A percentile compares a stretch with the other conserved stretches of the same genome.
phyloP scores from a whole-genome alignment of 1,284 basidiomycete genomes.

The Trichosporon asahii region DNA sequence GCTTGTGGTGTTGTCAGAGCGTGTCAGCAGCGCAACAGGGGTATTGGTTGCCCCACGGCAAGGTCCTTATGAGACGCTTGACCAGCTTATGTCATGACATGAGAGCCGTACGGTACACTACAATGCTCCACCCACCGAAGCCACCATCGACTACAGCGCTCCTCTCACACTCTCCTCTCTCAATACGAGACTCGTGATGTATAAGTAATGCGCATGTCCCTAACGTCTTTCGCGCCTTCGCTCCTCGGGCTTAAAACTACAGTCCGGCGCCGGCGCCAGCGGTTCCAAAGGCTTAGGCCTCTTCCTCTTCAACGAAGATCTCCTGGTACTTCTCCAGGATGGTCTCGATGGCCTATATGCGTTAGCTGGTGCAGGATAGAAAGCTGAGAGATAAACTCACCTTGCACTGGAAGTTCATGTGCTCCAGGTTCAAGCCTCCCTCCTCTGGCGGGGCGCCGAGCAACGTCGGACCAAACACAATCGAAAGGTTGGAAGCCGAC shows the following conservation, averaged over 20 bases:
- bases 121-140: background rate
- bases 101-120: background rate
- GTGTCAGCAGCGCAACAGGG: too few species aligned
- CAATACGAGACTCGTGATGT: background rate
- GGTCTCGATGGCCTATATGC: constrained; percentile 72
- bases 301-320: constrained; percentile 71
- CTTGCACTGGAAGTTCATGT: constrained; percentile 66
- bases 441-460: constrained; percentile 62
- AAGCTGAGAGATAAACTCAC: constrained; percentile 45
- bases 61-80: background rate
- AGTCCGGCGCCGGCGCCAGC: background rate
- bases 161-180: background rate
- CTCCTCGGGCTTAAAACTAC: background rate
- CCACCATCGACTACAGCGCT: background rate
- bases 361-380: constrained; percentile 25
- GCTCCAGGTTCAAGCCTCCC: constrained; percentile 56
- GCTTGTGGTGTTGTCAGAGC: too few species aligned
- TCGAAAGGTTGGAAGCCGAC: constrained; percentile 88
- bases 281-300: too few species aligned
- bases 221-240: background rate
- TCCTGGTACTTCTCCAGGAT: constrained; percentile 80
- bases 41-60: too few species aligned
- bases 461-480: constrained; percentile 95
- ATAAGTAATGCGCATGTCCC: background rate
- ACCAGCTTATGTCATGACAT: background rate